A percentile compares a stretch with the other conserved stretches of the same genome.
Conservation (phyloP, 164 flowering plant genomes). For the Saururus chinensis region DNA sequence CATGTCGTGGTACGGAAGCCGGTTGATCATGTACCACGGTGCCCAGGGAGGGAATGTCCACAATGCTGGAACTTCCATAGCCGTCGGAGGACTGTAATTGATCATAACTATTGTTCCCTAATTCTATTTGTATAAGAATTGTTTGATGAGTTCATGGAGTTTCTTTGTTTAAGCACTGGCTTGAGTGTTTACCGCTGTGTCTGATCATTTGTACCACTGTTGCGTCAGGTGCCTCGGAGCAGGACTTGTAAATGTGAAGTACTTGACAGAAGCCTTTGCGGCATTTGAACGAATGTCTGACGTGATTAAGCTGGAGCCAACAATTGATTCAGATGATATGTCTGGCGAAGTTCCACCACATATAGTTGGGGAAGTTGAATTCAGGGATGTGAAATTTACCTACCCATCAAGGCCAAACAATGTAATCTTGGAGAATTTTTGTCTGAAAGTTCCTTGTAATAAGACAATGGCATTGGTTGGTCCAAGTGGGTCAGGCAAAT, state of each 20-base stretch:
- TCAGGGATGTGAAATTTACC: conserved; percentile 78
- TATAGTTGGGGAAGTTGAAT: conserved; percentile 79
- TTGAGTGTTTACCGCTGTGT: background rate
- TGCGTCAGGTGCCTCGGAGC: conserved; percentile 50
- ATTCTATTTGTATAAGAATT: background rate
- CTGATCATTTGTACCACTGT: background rate
- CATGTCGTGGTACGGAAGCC: conserved; percentile 88
- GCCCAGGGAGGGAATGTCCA: conserved; percentile 30
- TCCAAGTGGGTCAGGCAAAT: conserved; percentile 95
- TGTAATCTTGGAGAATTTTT: conserved; percentile 63
- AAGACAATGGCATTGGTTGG: conserved; percentile 94
- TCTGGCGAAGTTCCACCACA: conserved; percentile 46
- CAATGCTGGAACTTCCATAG: conserved; percentile 48
- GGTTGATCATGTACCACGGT: conserved; percentile 77
- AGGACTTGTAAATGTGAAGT: conserved; percentile 59
- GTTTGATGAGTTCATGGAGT: background rate
- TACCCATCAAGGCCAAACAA: conserved; percentile 90
- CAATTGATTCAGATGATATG: conserved; percentile 64
- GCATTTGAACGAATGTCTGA: background rate
- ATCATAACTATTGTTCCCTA: too few species aligned
- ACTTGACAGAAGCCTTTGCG: conserved; percentile 23
- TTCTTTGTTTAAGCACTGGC: background rate
- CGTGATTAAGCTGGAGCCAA: conserved; percentile 53
- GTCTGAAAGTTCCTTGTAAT: conserved; percentile 72
- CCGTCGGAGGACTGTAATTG: conserved; percentile 70